Conservation (phyloP, 345 rosid species). For the Murraya koenigii region DNA sequence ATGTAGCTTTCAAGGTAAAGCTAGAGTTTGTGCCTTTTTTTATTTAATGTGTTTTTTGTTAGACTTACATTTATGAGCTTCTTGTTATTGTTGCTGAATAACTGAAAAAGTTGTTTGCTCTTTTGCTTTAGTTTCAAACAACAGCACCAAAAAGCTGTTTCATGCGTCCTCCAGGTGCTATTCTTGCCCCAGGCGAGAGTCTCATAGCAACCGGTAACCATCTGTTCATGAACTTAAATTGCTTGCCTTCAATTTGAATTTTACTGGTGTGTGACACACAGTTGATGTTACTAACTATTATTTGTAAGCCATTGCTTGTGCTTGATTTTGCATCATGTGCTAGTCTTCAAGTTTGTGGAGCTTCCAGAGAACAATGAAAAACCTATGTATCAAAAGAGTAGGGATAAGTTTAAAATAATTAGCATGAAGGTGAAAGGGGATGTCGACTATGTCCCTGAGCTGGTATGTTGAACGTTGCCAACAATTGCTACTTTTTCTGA, state of each 20-base stretch:
- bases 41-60: background rate
- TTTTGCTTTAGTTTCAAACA: slow-evolving; percentile 79
- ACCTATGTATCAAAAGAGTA: slow-evolving; percentile 83
- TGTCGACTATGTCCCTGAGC: slow-evolving; percentile 91
- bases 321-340: slow-evolving; percentile 17
- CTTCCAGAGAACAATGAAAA: slow-evolving; percentile 91
- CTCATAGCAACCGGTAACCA: slow-evolving; percentile 79
- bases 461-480: slow-evolving; percentile 51
- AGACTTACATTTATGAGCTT: background rate
- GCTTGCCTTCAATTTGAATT: slow-evolving; percentile 3
- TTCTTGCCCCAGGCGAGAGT: slow-evolving; percentile 92
- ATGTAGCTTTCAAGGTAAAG: slow-evolving; percentile 87
- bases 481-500: background rate
- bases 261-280: background rate
- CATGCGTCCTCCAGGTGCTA: slow-evolving; percentile 98
- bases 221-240: background rate
- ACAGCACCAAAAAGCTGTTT: slow-evolving; percentile 98
- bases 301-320: background rate
- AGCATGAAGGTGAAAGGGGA: slow-evolving; percentile 85
- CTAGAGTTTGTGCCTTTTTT: background rate
- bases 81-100: background rate
- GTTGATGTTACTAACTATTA: background rate
- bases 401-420: slow-evolving; percentile 91
- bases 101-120: slow-evolving; percentile 3
- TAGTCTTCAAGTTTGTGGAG: slow-evolving; percentile 98